phyloP scores from a whole-genome alignment of 2,329 filamentous ascomycete species.

The Pleomassaria siparia region DNA sequence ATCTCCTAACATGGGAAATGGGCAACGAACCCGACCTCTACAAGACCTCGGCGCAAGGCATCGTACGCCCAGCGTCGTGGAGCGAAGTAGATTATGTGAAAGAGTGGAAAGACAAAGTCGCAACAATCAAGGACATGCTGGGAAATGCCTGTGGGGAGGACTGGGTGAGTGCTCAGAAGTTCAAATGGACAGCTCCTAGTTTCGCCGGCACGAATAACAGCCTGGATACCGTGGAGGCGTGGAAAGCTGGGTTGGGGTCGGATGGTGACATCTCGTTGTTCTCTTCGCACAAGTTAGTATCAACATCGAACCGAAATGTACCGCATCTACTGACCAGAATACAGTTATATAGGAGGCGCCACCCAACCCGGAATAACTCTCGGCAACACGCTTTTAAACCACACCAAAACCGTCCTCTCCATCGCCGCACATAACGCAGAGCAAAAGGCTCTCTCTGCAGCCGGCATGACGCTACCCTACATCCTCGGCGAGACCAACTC shows the following conservation, averaged over 20 bases:
- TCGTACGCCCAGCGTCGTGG: conserved; percentile 56
- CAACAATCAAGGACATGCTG: conserved; percentile 51
- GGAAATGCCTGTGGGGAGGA: conserved; percentile 53
- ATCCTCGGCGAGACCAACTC: conserved; percentile 65
- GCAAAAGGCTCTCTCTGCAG: conserved; percentile 44
- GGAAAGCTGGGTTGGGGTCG: conserved; percentile 55
- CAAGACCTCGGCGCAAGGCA: conserved; percentile 54
- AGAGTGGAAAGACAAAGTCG: conserved; percentile 61
- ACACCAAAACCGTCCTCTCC: conserved; percentile 54
- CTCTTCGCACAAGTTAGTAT: conserved; percentile 60
- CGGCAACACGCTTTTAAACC: conserved; percentile 65
- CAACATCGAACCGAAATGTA: not conserved
- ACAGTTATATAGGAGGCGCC: conserved; percentile 67
- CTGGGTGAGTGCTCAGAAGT: conserved; percentile 44
- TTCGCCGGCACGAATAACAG: conserved; percentile 57
- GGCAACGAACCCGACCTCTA: conserved; percentile 67
- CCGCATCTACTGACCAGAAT: not conserved
- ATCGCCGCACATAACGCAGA: conserved; percentile 54
- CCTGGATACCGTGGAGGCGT: conserved; percentile 54
- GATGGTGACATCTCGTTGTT: conserved; percentile 56
- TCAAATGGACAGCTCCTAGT: conserved; percentile 60
- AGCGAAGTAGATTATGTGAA: conserved; percentile 57
- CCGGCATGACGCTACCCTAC: conserved; percentile 48
- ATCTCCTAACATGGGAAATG: conserved; percentile 61
- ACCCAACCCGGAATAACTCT: conserved; percentile 63